Evolutionary conservation across 2,329 filamentous ascomycete species (phyloP).

Genomic region (Lachnellula occidentalis): DNA sequence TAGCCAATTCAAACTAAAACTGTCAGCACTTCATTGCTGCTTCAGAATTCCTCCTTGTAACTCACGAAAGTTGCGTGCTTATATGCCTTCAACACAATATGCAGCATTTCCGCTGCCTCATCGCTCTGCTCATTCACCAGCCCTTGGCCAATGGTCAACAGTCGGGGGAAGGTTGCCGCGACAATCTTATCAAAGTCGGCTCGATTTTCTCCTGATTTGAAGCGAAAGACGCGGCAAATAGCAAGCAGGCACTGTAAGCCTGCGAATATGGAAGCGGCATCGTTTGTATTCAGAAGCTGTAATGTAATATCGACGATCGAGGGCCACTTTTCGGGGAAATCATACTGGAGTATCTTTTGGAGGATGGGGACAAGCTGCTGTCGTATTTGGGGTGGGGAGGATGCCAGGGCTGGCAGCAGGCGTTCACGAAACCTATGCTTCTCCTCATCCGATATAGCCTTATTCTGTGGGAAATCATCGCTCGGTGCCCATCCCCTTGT

Average conservation of each 20-base stretch:
- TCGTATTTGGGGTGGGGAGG: slow-evolving; percentile 74
- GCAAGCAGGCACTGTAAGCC: slow-evolving; percentile 90
- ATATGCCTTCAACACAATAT: slow-evolving; percentile 91
- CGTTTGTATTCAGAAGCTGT: slow-evolving; percentile 80
- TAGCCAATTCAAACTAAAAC: slow-evolving; percentile 74
- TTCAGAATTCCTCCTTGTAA: slow-evolving; percentile 23
- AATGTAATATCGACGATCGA: slow-evolving; percentile 90
- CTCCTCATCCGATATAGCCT: slow-evolving; percentile 79
- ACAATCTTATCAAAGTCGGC: slow-evolving; percentile 93
- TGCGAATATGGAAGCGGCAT: slow-evolving; percentile 81
- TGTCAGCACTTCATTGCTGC: slow-evolving; percentile 28
- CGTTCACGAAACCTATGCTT: slow-evolving; percentile 83
- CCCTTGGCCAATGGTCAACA: slow-evolving; percentile 81
- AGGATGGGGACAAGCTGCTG: slow-evolving; percentile 91
- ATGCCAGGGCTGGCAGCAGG: slow-evolving; percentile 81
- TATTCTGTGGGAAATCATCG: slow-evolving; percentile 63
- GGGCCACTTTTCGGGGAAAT: slow-evolving; percentile 93
- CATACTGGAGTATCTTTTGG: slow-evolving; percentile 91
- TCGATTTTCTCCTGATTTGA: slow-evolving; percentile 76
- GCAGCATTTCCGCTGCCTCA: slow-evolving; percentile 94
- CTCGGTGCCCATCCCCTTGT: slow-evolving; percentile 81
- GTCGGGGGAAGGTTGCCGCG: slow-evolving; percentile 79
- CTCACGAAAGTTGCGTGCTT: slow-evolving; percentile 96
- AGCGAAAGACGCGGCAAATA: slow-evolving; percentile 91
- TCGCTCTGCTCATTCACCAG: slow-evolving; percentile 86